Base-by-base conservation (phyloP, 306 rosid species). In the Datisca glomerata region DNA sequence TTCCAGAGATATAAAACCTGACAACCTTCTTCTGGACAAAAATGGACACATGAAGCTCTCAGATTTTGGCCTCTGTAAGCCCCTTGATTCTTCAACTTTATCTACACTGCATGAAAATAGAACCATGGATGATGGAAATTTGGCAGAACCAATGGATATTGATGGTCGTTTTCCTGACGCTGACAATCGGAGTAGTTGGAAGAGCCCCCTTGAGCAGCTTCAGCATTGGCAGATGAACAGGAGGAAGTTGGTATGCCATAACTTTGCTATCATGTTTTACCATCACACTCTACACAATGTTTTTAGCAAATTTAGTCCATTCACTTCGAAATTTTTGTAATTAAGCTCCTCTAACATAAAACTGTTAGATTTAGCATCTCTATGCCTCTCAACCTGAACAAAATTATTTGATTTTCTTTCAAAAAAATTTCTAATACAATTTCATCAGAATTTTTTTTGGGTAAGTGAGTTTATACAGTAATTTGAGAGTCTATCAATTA, bases 211-310 rank as follows among this genome's bases (percentile, higher is more conserved):
- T 15, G 97, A 89, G 55, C 95, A 89, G 67, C 95, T 89, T 61
- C 86, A 83, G 44, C 95, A 77, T 59, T 89, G 97, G 97, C 97
- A 83, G 76, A 89, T 74, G 86, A 89, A 89, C 73, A 73, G 97
- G 64, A 76, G 97, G 71, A 89, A 80, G 74, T 70, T 89, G 95
- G 97, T 89, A 83, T 29, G 83, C 40, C 63, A 33, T 9, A n/a
- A n/a, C n/a, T n/a, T 38, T 65, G 42, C 53, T 57, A 56, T 43
- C 33, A 47, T 6, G 22, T 45, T 44, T 59, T 45, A n/a, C n/a
- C n/a, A n/a, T n/a, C n/a, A 7, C 10, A 24, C 27, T 29, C 11
- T 3, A 47, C n/a, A n/a, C n/a, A n/a, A n/a, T n/a, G n/a, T n/a
- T n/a, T n/a, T n/a, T n/a, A n/a, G n/a, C n/a, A n/a, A n/a, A n/a